A percentile compares a stretch with the other conserved stretches of the same genome.
These are phyloP conservation scores for Epichloe brachyelytri DNA, from an alignment of 2,329 filamentous ascomycete genomes.

Conservation along the genomic window DNA sequence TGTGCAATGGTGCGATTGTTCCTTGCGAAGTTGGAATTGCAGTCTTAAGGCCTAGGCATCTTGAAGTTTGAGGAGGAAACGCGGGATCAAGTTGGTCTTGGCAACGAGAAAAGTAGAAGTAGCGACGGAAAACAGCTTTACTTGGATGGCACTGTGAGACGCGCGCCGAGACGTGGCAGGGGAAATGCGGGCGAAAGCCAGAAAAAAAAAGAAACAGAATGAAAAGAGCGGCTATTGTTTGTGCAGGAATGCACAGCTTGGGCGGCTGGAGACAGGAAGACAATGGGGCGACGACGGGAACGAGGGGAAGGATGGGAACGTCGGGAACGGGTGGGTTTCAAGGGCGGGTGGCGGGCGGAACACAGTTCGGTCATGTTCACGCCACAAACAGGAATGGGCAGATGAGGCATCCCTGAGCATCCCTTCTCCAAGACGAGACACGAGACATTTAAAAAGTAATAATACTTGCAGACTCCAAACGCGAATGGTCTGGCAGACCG, in stretches of 20 bases:
- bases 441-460: no score
- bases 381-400: background rate
- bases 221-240: conserved; percentile 2
- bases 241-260: conserved; percentile 1
- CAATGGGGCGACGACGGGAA: background rate
- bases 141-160: background rate
- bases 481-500: no score
- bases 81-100: background rate
- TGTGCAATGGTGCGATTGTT: background rate
- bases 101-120: background rate
- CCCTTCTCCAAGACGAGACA: no score
- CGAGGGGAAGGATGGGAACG: background rate
- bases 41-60: background rate
- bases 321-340: background rate
- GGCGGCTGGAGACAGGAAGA: background rate
- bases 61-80: background rate
- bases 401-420: background rate
- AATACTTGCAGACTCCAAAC: no score
- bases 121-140: background rate
- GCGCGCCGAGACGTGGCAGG: conserved; percentile 3
- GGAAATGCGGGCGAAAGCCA: background rate
- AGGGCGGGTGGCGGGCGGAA: background rate
- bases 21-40: background rate
- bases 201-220: background rate
- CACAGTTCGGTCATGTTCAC: background rate